Percentiles rank a stretch among this genome's conserved stretches.
Conservation (phyloP, 257 asterid species). For the Ocimum tenuiflorum region DNA sequence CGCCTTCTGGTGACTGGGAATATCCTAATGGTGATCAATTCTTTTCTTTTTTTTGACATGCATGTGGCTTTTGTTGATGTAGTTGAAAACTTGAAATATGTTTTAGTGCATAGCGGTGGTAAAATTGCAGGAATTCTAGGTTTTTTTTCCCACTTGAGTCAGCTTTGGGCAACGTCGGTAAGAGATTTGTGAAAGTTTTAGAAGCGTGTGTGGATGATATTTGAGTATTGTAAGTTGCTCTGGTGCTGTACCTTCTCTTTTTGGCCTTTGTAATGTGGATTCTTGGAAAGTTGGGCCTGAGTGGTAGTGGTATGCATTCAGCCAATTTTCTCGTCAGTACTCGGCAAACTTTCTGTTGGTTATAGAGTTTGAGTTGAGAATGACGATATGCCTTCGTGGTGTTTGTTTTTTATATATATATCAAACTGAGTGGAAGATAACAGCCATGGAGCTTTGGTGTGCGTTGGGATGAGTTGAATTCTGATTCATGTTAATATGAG, state of each 20-base stretch:
- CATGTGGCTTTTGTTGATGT: conserved; percentile 9
- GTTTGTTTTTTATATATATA: background rate
- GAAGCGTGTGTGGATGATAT: background rate
- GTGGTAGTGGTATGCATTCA: background rate
- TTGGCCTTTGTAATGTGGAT: background rate
- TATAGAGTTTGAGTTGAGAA: background rate
- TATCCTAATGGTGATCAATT: conserved; percentile 32
- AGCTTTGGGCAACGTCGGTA: background rate
- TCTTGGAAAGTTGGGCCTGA: background rate
- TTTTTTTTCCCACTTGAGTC: background rate
- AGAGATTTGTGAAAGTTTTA: background rate
- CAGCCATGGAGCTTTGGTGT: background rate
- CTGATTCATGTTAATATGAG: background rate
- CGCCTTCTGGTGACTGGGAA: conserved; percentile 38
- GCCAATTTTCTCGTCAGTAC: background rate
- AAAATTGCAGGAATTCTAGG: background rate
- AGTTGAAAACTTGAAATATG: background rate
- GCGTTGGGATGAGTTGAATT: background rate
- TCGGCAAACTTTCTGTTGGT: background rate
- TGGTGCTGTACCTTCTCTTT: background rate
- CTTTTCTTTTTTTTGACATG: background rate
- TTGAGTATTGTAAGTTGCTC: background rate
- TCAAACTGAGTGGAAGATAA: conserved; percentile 5
- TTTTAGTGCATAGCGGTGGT: background rate
- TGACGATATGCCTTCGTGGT: too few species aligned